Conservation (phyloP, 2,329 filamentous ascomycete species). For the Ophiostoma ulmi region DNA sequence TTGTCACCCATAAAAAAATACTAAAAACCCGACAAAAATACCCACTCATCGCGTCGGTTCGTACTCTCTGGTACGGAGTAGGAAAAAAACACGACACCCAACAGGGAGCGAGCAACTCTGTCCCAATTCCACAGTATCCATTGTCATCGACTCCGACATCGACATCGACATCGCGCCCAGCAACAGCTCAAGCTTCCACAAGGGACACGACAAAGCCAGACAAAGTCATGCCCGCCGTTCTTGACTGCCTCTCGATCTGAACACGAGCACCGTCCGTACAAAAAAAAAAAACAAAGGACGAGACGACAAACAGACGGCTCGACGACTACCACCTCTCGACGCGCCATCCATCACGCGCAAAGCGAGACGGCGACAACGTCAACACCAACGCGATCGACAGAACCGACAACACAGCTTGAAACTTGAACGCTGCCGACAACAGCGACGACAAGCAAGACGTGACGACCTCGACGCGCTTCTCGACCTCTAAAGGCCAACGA, state of each 20-base stretch:
- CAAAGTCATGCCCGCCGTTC: constrained; percentile 1
- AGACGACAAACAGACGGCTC: not conserved
- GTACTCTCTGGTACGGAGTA: not conserved
- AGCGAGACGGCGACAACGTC: not conserved
- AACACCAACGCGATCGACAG: not conserved
- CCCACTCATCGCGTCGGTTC: constrained; percentile 15
- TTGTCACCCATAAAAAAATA: constrained; percentile 1
- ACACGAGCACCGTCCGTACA: not conserved
- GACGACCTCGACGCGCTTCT: constrained; percentile 14
- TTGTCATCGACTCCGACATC: not conserved
- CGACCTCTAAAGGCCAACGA: not conserved
- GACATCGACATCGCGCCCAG: not conserved
- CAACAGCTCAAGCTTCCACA: not conserved
- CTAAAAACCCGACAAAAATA: constrained; percentile 9
- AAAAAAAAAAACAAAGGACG: not conserved
- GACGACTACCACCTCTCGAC: not conserved
- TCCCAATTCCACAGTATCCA: not conserved
- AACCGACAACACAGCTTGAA: too few relatives aligned
- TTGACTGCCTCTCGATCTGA: constrained; percentile 1
- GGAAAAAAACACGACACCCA: constrained; percentile 17
- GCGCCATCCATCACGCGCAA: constrained; percentile 2
- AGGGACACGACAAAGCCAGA: not conserved
- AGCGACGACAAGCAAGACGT: not conserved
- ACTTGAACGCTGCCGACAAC: not conserved
- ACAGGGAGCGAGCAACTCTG: not conserved